Conservation (phyloP, 208 protist genomes). For the Trypanosoma boissoni region DNA sequence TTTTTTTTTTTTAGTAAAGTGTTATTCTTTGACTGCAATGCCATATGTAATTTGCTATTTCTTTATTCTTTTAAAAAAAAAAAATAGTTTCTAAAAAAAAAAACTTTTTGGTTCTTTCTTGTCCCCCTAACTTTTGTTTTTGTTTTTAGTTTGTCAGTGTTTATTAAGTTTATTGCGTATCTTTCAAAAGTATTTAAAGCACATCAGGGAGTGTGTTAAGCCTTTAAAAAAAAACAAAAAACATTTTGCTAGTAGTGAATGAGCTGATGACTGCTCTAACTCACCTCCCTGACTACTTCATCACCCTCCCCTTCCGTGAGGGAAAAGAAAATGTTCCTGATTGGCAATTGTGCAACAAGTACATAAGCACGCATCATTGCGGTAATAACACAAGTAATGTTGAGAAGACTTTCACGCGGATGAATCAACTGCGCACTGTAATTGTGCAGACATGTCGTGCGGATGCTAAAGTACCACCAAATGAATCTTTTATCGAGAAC, state of each 20-base stretch:
- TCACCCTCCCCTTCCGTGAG: conserved; percentile 64
- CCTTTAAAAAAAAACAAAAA: conserved; percentile 9
- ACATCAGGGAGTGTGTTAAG: too few species aligned
- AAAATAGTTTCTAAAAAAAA: conserved; percentile 7
- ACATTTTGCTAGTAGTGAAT: background rate
- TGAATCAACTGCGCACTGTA: conserved; percentile 59
- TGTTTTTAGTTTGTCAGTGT: too few species aligned
- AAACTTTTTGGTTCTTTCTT: background rate
- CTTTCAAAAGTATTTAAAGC: conserved; percentile 6
- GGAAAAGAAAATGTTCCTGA: conserved; percentile 64
- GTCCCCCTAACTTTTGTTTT: background rate
- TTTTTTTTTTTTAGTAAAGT: too few species aligned
- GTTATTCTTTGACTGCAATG: too few species aligned
- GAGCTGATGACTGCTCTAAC: conserved; percentile 24
- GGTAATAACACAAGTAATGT: conserved; percentile 61
- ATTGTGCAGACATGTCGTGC: conserved; percentile 60
- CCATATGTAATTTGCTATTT: background rate
- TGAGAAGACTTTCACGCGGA: conserved; percentile 55
- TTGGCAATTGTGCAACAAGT: conserved; percentile 64
- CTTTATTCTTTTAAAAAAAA: conserved; percentile 1
- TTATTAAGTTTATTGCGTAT: conserved; percentile 14
- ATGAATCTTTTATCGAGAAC: conserved; percentile 58
- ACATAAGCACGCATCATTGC: conserved; percentile 57
- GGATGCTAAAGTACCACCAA: conserved; percentile 51
- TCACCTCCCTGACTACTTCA: conserved; percentile 60